phyloP scores from a whole-genome alignment of 129 eudicot species.

The Mikania micrantha region DNA sequence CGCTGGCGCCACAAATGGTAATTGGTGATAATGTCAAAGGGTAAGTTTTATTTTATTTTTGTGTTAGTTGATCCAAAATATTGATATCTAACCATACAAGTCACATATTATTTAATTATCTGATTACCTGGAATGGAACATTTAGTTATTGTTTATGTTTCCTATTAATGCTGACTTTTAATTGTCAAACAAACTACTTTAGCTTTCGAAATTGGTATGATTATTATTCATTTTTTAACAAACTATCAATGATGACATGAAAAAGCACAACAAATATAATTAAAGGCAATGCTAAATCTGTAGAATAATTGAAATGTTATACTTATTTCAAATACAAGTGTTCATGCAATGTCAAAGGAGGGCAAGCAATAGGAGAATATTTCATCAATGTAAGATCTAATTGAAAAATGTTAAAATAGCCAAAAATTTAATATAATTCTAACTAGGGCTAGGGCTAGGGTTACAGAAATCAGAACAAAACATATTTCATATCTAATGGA shows the following conservation, averaged over 20 bases:
- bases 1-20: constrained; percentile 75
- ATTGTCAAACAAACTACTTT: not conserved
- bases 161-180: not conserved
- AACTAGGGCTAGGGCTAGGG: too few species aligned
- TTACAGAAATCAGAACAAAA: too few species aligned
- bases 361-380: not conserved
- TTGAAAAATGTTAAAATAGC: not conserved
- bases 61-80: not conserved
- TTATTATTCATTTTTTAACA: not conserved
- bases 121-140: not conserved
- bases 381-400: not conserved
- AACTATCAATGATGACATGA: not conserved
- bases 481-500: too few species aligned
- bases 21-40: constrained; percentile 84
- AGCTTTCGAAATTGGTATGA: not conserved
- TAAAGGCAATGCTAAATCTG: not conserved
- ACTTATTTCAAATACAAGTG: not conserved
- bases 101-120: not conserved
- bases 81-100: not conserved
- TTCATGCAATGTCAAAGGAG: not conserved
- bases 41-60: constrained; percentile 20
- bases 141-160: not conserved
- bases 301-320: not conserved
- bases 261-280: not conserved
- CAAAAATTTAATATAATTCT: not conserved